Percentiles rank a stretch among this genome's conserved stretches.
phyloP scores from a whole-genome alignment of 2,329 filamentous ascomycete species.

The Tolypocladium cylindrosporum region DNA sequence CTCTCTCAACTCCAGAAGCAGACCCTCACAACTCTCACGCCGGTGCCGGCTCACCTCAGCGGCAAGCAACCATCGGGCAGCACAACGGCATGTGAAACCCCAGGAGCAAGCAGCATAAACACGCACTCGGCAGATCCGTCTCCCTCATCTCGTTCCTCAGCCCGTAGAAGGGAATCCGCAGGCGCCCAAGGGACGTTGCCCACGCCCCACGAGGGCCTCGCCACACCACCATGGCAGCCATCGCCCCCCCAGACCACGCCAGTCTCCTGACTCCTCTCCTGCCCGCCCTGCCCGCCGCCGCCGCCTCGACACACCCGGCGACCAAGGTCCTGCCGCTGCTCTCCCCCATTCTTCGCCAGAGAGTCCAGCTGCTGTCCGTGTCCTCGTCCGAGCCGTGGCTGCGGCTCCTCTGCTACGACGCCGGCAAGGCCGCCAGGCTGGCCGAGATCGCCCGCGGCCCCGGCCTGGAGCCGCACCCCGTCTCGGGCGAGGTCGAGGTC shows the following conservation, averaged over 20 bases:
- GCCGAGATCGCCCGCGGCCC: conserved; percentile 52
- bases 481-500: conserved; percentile 70
- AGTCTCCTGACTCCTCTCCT: conserved; percentile 45
- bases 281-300: conserved; percentile 47
- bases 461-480: conserved; percentile 66
- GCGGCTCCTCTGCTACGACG: conserved; percentile 60
- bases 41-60: neutral
- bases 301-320: conserved; percentile 47
- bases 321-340: conserved; percentile 48
- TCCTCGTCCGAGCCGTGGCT: conserved; percentile 60
- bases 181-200: neutral
- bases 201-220: neutral
- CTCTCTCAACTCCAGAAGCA: neutral
- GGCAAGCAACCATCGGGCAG: neutral
- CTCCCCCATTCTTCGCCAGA: conserved; percentile 55
- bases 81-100: conserved; percentile 1
- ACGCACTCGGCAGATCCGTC: too few species aligned
- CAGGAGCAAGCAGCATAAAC: neutral
- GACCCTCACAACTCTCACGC: neutral
- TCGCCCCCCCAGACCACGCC: conserved; percentile 35
- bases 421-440: conserved; percentile 44
- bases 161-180: neutral
- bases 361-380: conserved; percentile 54
- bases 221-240: conserved; percentile 15
- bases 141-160: neutral